Percentiles rank a stretch among this genome's conserved stretches.
Evolutionary conservation across 306 rosid species (phyloP).

Genomic region (Delonix regia): DNA sequence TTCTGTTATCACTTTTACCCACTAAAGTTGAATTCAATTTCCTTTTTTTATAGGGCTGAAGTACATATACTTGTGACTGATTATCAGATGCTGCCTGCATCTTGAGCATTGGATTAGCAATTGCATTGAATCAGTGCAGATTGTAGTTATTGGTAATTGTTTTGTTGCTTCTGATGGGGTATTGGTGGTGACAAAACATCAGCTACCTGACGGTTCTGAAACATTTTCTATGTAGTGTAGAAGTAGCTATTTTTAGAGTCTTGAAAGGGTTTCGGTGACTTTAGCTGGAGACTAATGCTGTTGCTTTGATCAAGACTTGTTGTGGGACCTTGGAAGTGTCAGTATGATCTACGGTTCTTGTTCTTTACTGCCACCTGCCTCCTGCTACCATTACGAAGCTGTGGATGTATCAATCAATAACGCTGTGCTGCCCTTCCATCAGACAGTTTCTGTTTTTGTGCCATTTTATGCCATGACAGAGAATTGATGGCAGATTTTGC

Average conservation of each 20-base stretch:
- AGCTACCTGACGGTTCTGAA: slow-evolving; percentile 49
- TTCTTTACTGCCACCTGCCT: slow-evolving; percentile 49
- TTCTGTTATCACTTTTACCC: neutral
- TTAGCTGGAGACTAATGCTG: slow-evolving; percentile 46
- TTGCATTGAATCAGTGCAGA: slow-evolving; percentile 54
- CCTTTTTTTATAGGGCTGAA: slow-evolving; percentile 62
- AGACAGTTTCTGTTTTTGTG: slow-evolving; percentile 63
- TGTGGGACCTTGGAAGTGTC: slow-evolving; percentile 50
- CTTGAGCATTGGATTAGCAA: slow-evolving; percentile 54
- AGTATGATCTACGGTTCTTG: slow-evolving; percentile 65
- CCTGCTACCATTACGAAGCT: slow-evolving; percentile 45
- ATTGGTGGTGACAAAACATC: slow-evolving; percentile 45
- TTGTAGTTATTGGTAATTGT: slow-evolving; percentile 48
- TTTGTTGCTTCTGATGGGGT: slow-evolving; percentile 64
- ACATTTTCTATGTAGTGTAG: slow-evolving; percentile 48
- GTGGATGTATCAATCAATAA: slow-evolving; percentile 65
- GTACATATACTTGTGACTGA: slow-evolving; percentile 44
- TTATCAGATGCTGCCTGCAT: slow-evolving; percentile 59
- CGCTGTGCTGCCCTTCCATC: slow-evolving; percentile 72
- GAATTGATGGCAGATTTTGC: slow-evolving; percentile 77
- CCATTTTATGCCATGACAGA: slow-evolving; percentile 52
- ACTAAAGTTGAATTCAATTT: slow-evolving; percentile 20
- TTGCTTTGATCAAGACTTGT: slow-evolving; percentile 42
- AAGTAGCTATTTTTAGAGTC: slow-evolving; percentile 54
- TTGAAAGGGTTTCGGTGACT: slow-evolving; percentile 46